Percentiles rank a stretch among this genome's conserved stretches.
Evolutionary conservation across 495 filamentous ascomycete species (phyloP).

Genomic region (Trichoderma gamsii): DNA sequence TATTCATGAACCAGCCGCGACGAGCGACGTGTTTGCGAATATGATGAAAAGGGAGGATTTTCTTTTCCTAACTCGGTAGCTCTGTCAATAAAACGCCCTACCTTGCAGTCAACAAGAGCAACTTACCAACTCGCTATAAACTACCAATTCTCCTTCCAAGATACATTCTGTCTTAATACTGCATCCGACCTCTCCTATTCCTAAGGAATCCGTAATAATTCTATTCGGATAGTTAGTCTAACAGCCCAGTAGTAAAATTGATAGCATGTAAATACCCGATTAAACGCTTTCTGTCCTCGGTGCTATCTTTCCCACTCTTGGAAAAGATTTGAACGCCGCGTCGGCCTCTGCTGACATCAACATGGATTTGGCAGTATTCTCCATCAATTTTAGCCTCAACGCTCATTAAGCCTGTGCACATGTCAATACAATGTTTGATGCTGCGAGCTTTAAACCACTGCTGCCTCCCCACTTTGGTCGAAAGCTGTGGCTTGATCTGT

Average conservation of each 20-base stretch:
- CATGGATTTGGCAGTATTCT: constrained; percentile 82
- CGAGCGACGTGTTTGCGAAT: constrained; percentile 72
- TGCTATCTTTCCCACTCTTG: constrained; percentile 87
- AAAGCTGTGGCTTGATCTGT: constrained; percentile 54
- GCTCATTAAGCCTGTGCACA: constrained; percentile 57
- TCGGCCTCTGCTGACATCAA: constrained; percentile 54
- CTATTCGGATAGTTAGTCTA: constrained; percentile 21
- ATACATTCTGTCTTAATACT: constrained; percentile 59
- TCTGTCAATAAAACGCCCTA: neutral
- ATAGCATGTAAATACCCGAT: constrained; percentile 38
- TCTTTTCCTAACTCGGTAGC: constrained; percentile 30
- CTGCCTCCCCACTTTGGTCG: constrained; percentile 70
- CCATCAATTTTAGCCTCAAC: constrained; percentile 82
- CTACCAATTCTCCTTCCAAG: constrained; percentile 74
- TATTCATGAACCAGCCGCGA: constrained; percentile 65
- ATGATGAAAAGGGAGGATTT: constrained; percentile 67
- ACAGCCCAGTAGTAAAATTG: constrained; percentile 15
- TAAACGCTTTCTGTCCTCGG: constrained; percentile 56
- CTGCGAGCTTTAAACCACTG: constrained; percentile 68
- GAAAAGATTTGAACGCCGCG: constrained; percentile 73
- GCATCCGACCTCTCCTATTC: constrained; percentile 50
- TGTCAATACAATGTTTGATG: constrained; percentile 65
- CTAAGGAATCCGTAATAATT: constrained; percentile 49
- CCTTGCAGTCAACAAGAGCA: neutral
- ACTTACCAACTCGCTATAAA: constrained; percentile 59